These are phyloP conservation scores for Pseudopyricularia cyperi DNA, from an alignment of 2,329 filamentous ascomycete species.

Conservation along the genomic window DNA sequence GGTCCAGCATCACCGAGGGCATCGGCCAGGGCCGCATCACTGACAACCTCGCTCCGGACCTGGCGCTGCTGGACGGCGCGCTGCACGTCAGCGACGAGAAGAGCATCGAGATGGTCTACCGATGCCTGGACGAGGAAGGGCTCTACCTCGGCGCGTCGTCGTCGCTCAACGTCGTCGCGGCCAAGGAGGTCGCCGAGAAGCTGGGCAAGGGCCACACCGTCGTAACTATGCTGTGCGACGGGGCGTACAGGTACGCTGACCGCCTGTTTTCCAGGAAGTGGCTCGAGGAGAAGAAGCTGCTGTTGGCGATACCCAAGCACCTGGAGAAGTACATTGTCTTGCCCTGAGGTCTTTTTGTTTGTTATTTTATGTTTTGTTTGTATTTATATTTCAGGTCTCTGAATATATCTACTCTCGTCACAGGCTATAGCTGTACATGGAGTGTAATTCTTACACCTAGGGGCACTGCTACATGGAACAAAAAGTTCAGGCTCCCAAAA, in stretches of 20 bases:
- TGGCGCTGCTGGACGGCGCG: slow-evolving; percentile 73
- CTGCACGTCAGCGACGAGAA: slow-evolving; percentile 81
- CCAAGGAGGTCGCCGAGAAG: slow-evolving; percentile 84
- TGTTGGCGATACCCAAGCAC: slow-evolving; percentile 69
- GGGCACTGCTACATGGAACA: no score
- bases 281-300: slow-evolving; percentile 74
- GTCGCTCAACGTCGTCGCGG: slow-evolving; percentile 87
- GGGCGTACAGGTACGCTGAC: slow-evolving; percentile 95
- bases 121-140: slow-evolving; percentile 90
- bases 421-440: neutral
- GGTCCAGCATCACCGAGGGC: slow-evolving; percentile 89
- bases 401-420: neutral
- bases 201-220: slow-evolving; percentile 81
- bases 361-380: no score
- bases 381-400: neutral
- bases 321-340: slow-evolving; percentile 91
- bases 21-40: slow-evolving; percentile 92
- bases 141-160: slow-evolving; percentile 91
- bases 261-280: slow-evolving; percentile 84
- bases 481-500: neutral
- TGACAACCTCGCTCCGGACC: slow-evolving; percentile 81
- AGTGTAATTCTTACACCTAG: no score
- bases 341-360: slow-evolving; percentile 28
- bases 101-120: slow-evolving; percentile 95
- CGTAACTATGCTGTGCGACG: slow-evolving; percentile 88